Percentiles rank a stretch among this genome's conserved stretches.
These are phyloP conservation scores for Claviceps citrina DNA, from an alignment of 2,329 filamentous ascomycete species.

Conservation along the genomic window DNA sequence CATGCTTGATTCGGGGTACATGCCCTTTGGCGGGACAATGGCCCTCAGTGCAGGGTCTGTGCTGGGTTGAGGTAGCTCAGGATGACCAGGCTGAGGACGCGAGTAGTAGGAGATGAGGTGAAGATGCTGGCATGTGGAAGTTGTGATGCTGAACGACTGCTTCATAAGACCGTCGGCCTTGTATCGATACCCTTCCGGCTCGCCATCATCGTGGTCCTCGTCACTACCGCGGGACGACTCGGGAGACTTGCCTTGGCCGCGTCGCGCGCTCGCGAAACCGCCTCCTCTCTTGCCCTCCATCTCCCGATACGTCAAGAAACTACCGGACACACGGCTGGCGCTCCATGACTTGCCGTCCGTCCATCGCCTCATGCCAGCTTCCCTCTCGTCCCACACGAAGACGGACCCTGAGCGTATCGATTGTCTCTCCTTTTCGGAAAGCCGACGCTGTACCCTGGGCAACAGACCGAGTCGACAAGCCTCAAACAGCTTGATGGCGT, in stretches of 20 bases:
- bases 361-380: slow-evolving; percentile 96
- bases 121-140: slow-evolving; percentile 71
- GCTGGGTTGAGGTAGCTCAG: slow-evolving; percentile 65
- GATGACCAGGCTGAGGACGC: slow-evolving; percentile 55
- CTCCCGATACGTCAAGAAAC: slow-evolving; percentile 91
- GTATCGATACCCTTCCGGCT: slow-evolving; percentile 83
- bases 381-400: slow-evolving; percentile 98
- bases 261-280: slow-evolving; percentile 45
- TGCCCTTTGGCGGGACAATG: slow-evolving; percentile 78
- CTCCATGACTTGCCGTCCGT: slow-evolving; percentile 99
- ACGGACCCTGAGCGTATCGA: slow-evolving; percentile 93
- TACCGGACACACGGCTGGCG: slow-evolving; percentile 89
- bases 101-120: slow-evolving; percentile 97
- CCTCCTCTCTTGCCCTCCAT: slow-evolving; percentile 97
- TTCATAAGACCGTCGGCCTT: slow-evolving; percentile 98
- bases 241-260: slow-evolving; percentile 58
- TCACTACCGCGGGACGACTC: slow-evolving; percentile 70
- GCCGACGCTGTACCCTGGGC: slow-evolving; percentile 76
- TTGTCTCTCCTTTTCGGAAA: slow-evolving; percentile 94
- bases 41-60: slow-evolving; percentile 64
- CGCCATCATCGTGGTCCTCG: slow-evolving; percentile 69
- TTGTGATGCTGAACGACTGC: slow-evolving; percentile 98
- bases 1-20: slow-evolving; percentile 93
- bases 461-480: slow-evolving; percentile 80
- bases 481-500: slow-evolving; percentile 97